phyloP scores from a whole-genome alignment of 192 early-diverging fungal species.

The Chytriomyces confervae region DNA sequence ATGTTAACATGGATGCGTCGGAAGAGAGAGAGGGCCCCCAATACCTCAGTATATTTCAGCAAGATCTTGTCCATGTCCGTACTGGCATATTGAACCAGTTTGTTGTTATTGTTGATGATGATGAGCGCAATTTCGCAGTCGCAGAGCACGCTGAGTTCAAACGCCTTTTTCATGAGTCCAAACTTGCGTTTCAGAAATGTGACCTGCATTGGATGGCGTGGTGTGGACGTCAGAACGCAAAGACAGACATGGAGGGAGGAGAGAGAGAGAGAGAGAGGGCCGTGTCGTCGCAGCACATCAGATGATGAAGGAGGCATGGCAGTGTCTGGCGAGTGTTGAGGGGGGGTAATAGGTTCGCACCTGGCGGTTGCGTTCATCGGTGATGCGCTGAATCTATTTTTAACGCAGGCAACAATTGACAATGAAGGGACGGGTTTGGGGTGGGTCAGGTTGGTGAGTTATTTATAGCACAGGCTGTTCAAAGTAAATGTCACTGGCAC shows the following conservation, averaged over 20 bases:
- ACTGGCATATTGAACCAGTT: slow-evolving; percentile 90
- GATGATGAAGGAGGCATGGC: background rate
- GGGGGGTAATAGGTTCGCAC: slow-evolving; percentile 49
- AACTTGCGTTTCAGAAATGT: slow-evolving; percentile 95
- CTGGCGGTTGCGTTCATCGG: slow-evolving; percentile 90
- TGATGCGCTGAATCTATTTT: slow-evolving; percentile 76
- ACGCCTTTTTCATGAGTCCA: slow-evolving; percentile 96
- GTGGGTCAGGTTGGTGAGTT: too few species aligned
- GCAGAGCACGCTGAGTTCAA: slow-evolving; percentile 92
- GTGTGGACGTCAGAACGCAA: background rate
- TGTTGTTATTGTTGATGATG: slow-evolving; percentile 94
- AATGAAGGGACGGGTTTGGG: background rate
- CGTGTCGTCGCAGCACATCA: too few species aligned
- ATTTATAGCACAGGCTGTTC: too few species aligned
- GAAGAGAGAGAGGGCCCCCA: background rate
- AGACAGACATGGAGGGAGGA: background rate
- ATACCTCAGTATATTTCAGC: slow-evolving; percentile 83
- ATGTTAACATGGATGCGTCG: background rate
- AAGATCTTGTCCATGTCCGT: slow-evolving; percentile 94
- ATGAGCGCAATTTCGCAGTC: slow-evolving; percentile 94
- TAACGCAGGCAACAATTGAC: slow-evolving; percentile 2
- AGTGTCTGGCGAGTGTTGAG: background rate
- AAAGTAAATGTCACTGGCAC: background rate
- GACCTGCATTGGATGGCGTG: slow-evolving; percentile 53
- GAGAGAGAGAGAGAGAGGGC: too few species aligned